Percentiles rank a stretch among this genome's conserved stretches.
Conservation (phyloP, 306 rosid genomes). For the Inga leiocalycina region DNA sequence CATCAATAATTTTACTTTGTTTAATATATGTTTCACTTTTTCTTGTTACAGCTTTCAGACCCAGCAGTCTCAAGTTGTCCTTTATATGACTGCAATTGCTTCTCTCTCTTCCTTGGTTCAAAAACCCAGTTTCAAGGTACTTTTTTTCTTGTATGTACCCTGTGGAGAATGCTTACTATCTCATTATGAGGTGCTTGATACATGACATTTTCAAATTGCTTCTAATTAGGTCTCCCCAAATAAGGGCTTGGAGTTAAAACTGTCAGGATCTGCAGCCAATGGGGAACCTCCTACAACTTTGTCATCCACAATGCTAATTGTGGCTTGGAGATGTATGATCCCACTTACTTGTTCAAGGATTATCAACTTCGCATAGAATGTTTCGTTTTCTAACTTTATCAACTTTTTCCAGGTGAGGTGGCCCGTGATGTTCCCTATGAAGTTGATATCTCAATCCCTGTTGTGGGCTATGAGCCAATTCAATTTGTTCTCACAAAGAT, state of each 20-base stretch:
- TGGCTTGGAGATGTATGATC: conserved; percentile 93
- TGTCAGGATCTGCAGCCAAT: conserved; percentile 80
- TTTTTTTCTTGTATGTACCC: conserved; percentile 29
- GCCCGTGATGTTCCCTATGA: conserved; percentile 61
- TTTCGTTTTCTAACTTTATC: conserved; percentile 28
- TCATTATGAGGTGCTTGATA: conserved; percentile 20
- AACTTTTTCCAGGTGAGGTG: conserved; percentile 65
- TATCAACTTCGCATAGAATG: conserved; percentile 25
- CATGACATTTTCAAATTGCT: conserved; percentile 33
- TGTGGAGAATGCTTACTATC: conserved; percentile 19
- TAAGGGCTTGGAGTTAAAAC: conserved; percentile 60
- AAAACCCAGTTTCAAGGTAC: conserved; percentile 75
- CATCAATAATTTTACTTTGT: neutral
- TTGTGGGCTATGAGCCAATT: conserved; percentile 79
- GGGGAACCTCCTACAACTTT: conserved; percentile 87
- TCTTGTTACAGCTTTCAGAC: conserved; percentile 67
- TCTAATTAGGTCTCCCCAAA: conserved; percentile 65
- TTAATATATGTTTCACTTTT: conserved; percentile 30
- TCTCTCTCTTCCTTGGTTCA: conserved; percentile 76
- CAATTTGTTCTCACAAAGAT: conserved; percentile 76
- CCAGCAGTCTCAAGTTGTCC: conserved; percentile 62
- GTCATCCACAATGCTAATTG: conserved; percentile 77
- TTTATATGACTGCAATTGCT: conserved; percentile 86
- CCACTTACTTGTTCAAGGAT: conserved; percentile 25
- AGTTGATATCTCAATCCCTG: conserved; percentile 81